Base-by-base conservation (phyloP, 768 basidiomycete genomes). In the Hypsizygus marmoreus region DNA sequence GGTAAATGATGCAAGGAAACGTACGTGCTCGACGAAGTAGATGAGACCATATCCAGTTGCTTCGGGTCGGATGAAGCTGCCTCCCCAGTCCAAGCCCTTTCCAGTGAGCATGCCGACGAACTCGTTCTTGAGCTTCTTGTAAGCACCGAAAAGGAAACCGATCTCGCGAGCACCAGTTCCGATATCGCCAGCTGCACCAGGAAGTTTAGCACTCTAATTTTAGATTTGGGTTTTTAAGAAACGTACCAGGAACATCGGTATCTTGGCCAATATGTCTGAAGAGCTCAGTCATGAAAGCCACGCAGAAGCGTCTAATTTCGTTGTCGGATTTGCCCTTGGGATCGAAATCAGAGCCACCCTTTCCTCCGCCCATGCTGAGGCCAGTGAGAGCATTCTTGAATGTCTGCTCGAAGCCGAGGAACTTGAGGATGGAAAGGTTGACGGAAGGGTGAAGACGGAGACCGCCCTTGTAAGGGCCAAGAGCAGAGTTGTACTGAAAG, bases 371-470 rank as follows among this genome's bases (percentile, higher is more conserved):
- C 84, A 88, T 88, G 67, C 70, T 79, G 43, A 87, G 70, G 24
- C 86, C 86, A 11, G 86, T 88, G 20, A 89, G 74, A 28, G 86
- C 86, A 67, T 89, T 87, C 69, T 87, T 87, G 79, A 87, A 87
- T 50, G 77, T 82, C 65, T 89, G 86, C 68, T 89, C 86, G 67
- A 87, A 86, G 34, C 86, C 86, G 53, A 89, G 78, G 81, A 89
- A 89, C 64, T 89, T 89, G 66, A 89, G 78, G 71, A 89, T 87
- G 56, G 83, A 85, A 29, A 89, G 77, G 72, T 87, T 88, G 69
- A 89, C 86, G 41, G 81, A 79, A 50, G 85, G 84, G 73, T 88
- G 86, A 40, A 89, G 77, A 53, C 86, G 81, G 56, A 88, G 80
- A 66, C 86, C 86, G 51, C 86, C 86, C 66, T 86, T 85, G 76